A percentile compares a stretch with the other conserved stretches of the same genome.
phyloP scores from a whole-genome alignment of 2,329 filamentous ascomycete genomes.

The Lecanoromycetidae sp. region DNA sequence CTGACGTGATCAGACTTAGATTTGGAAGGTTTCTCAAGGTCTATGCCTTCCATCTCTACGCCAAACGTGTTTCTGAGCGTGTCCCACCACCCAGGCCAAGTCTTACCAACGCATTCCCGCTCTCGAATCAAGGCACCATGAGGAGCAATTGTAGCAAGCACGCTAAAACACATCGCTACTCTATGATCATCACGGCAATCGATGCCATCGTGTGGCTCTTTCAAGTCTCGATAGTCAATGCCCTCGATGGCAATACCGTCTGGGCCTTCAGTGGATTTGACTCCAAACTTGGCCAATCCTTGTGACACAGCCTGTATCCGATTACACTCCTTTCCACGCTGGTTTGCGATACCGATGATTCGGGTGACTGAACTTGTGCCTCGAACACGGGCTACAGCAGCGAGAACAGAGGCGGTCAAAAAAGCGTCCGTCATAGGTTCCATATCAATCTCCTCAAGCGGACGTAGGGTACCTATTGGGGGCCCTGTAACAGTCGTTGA shows the following conservation, averaged over 20 bases:
- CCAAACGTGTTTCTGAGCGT: conserved; percentile 66
- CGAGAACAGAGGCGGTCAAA: conserved; percentile 83
- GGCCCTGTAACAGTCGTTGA: conserved; percentile 93
- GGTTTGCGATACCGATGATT: conserved; percentile 92
- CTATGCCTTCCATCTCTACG: conserved; percentile 63
- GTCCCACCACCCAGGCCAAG: conserved; percentile 99
- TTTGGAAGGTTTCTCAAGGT: conserved; percentile 34
- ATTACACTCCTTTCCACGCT: conserved; percentile 96
- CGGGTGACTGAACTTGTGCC: conserved; percentile 52
- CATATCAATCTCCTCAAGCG: conserved; percentile 82
- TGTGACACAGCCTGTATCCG: conserved; percentile 91
- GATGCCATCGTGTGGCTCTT: conserved; percentile 52
- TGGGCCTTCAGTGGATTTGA: conserved; percentile 73
- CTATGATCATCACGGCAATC: conserved; percentile 96
- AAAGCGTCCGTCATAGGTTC: conserved; percentile 99
- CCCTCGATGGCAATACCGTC: conserved; percentile 76
- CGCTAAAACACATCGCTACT: conserved; percentile 96
- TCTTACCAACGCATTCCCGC: conserved; percentile 89
- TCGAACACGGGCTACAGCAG: conserved; percentile 70
- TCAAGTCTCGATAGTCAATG: conserved; percentile 36
- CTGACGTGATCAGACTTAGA: conserved; percentile 29
- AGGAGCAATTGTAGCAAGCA: conserved; percentile 62
- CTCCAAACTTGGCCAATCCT: conserved; percentile 85
- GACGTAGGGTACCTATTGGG: conserved; percentile 56
- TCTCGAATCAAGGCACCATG: conserved; percentile 67